These are phyloP conservation scores for Tolypocladium sp. DNA, from an alignment of 2,329 filamentous ascomycete species.

Conservation along the genomic window DNA sequence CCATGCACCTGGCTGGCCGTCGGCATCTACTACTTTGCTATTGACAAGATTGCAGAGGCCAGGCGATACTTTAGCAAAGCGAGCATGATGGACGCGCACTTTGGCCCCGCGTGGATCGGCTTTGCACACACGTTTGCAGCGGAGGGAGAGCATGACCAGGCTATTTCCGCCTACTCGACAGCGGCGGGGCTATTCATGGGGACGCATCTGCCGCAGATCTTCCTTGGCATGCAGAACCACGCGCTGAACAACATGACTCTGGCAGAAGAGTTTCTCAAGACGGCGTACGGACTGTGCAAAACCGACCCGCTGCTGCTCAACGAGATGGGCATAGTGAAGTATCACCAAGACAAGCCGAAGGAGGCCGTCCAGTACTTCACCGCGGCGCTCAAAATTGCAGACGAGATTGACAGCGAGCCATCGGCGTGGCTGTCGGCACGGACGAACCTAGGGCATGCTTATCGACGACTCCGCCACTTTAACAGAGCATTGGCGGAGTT, in stretches of 20 bases:
- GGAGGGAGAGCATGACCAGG: conserved; percentile 96
- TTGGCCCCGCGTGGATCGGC: conserved; percentile 95
- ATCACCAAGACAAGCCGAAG: conserved; percentile 73
- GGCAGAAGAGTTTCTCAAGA: conserved; percentile 88
- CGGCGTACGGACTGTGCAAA: conserved; percentile 73
- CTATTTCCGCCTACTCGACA: conserved; percentile 94
- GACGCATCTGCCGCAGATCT: conserved; percentile 90
- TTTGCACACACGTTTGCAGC: conserved; percentile 98
- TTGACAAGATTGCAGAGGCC: conserved; percentile 83
- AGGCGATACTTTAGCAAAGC: conserved; percentile 95
- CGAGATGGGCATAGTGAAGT: conserved; percentile 92
- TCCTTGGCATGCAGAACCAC: conserved; percentile 96
- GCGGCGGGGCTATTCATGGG: conserved; percentile 93
- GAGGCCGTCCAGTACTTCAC: conserved; percentile 72
- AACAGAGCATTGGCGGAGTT: conserved; percentile 71
- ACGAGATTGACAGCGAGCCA: conserved; percentile 73
- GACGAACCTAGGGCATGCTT: conserved; percentile 83
- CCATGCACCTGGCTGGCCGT: conserved; percentile 91
- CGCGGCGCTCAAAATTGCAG: conserved; percentile 66
- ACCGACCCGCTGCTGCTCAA: conserved; percentile 87
- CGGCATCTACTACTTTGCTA: conserved; percentile 87
- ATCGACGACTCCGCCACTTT: conserved; percentile 61
- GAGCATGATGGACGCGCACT: conserved; percentile 95
- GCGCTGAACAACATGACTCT: conserved; percentile 90
- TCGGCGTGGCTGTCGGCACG: conserved; percentile 75